phyloP scores from a whole-genome alignment of 1,284 basidiomycete species.

The Exobasidium rhododendri region DNA sequence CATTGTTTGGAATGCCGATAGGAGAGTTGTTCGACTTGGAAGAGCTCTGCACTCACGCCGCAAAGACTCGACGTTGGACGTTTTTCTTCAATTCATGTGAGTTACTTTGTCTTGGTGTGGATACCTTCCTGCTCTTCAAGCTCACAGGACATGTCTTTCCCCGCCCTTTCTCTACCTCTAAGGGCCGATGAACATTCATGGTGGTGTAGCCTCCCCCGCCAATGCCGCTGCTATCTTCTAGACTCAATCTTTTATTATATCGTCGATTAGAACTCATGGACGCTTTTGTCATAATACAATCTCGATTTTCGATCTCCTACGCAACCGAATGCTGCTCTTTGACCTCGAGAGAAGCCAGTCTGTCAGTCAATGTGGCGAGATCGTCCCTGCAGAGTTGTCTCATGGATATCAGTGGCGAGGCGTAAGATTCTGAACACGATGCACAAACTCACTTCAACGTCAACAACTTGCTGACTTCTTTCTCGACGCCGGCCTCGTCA shows the following conservation, averaged over 20 bases:
- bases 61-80: conserved; percentile 49
- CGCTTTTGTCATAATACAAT: neutral
- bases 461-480: neutral
- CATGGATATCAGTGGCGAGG: no score
- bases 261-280: no score
- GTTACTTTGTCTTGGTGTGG: no score
- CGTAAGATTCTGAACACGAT: conserved; percentile 19
- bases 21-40: conserved; percentile 59
- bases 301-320: no score
- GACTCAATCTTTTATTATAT: no score
- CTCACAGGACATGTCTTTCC: no score
- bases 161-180: no score
- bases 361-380: conserved; percentile 24
- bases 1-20: conserved; percentile 30
- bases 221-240: conserved; percentile 54
- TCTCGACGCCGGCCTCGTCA: neutral
- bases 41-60: conserved; percentile 51
- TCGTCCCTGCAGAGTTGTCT: conserved; percentile 23
- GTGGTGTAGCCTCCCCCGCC: conserved; percentile 57
- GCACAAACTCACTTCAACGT: conserved; percentile 26
- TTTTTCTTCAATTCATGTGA: conserved; percentile 58
- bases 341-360: conserved; percentile 25
- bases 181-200: conserved; percentile 56
- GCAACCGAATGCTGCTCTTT: no score
- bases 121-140: no score